Evolutionary conservation across 176 grass and related monocot genomes (phyloP).

Genomic region (Cenchrus americanus): DNA sequence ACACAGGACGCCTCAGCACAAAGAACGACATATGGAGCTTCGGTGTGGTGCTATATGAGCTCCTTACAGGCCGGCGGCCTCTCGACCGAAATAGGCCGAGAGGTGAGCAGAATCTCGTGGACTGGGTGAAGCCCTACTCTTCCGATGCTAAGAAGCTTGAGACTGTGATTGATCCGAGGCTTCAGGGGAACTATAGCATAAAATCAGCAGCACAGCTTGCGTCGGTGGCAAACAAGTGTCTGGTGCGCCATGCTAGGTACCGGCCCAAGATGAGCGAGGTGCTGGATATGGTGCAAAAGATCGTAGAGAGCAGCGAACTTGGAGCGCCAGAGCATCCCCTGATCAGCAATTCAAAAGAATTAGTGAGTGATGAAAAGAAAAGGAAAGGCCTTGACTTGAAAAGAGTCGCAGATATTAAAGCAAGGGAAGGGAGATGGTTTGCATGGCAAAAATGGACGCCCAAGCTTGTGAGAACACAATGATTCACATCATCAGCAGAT

Average conservation of each 20-base stretch:
- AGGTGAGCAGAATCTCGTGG: slow-evolving; percentile 83
- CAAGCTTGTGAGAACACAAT: slow-evolving; percentile 88
- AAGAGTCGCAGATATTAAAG: slow-evolving; percentile 59
- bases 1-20: slow-evolving; percentile 79
- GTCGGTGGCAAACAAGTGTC: slow-evolving; percentile 74
- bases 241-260: slow-evolving; percentile 65
- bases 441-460: slow-evolving; percentile 68
- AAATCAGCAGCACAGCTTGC: slow-evolving; percentile 70
- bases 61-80: slow-evolving; percentile 81
- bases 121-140: slow-evolving; percentile 80
- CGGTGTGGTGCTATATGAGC: slow-evolving; percentile 81
- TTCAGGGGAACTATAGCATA: slow-evolving; percentile 61
- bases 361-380: slow-evolving; percentile 48
- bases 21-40: slow-evolving; percentile 97
- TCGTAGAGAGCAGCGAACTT: slow-evolving; percentile 58
- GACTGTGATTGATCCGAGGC: slow-evolving; percentile 72
- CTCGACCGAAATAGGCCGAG: slow-evolving; percentile 80
- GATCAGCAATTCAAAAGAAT: slow-evolving; percentile 50
- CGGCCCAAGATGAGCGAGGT: slow-evolving; percentile 96
- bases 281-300: slow-evolving; percentile 81
- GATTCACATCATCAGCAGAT: slow-evolving; percentile 23
- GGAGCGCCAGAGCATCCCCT: slow-evolving; percentile 56
- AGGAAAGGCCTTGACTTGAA: slow-evolving; percentile 60
- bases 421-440: slow-evolving; percentile 65
- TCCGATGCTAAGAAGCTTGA: slow-evolving; percentile 66